phyloP scores from a whole-genome alignment of 495 filamentous ascomycete genomes.

The Entonaema liquescens region DNA sequence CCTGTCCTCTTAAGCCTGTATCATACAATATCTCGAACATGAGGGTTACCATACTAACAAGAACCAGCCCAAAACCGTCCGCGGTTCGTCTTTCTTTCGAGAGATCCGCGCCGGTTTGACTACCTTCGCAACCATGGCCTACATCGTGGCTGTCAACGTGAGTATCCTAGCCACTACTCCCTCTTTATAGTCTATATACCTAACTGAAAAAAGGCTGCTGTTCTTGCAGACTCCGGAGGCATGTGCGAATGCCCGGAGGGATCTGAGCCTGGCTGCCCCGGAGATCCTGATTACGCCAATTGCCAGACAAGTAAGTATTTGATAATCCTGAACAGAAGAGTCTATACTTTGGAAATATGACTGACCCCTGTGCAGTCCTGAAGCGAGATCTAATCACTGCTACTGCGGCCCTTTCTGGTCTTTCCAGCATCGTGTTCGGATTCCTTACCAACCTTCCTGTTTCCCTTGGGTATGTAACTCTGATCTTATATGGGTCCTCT shows the following conservation, averaged over 20 bases:
- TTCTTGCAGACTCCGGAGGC: slow-evolving; percentile 71
- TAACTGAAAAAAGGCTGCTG: slow-evolving; percentile 52
- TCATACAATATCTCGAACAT: not conserved
- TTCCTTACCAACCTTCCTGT: slow-evolving; percentile 65
- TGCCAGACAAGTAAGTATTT: slow-evolving; percentile 56
- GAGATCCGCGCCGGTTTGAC: slow-evolving; percentile 83
- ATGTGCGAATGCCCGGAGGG: slow-evolving; percentile 71
- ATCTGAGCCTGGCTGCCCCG: slow-evolving; percentile 59
- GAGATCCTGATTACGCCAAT: slow-evolving; percentile 63
- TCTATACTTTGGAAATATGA: slow-evolving; percentile 24
- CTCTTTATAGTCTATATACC: slow-evolving; percentile 49
- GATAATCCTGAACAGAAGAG: not conserved
- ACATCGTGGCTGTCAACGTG: slow-evolving; percentile 72
- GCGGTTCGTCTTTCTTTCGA: slow-evolving; percentile 71
- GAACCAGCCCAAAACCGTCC: slow-evolving; percentile 65
- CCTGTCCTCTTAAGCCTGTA: not conserved
- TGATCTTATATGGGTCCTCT: slow-evolving; percentile 40
- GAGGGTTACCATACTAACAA: slow-evolving; percentile 13
- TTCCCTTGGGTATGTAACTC: slow-evolving; percentile 60
- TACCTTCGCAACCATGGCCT: slow-evolving; percentile 88
- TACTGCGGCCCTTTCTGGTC: slow-evolving; percentile 74
- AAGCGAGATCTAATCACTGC: slow-evolving; percentile 81
- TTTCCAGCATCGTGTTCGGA: slow-evolving; percentile 60
- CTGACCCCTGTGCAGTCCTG: slow-evolving; percentile 54
- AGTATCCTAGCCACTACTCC: slow-evolving; percentile 18